A percentile compares a stretch with the other conserved stretches of the same genome.
phyloP scores from a whole-genome alignment of 805 yeast genomes.

The Yarrowia sp. region DNA sequence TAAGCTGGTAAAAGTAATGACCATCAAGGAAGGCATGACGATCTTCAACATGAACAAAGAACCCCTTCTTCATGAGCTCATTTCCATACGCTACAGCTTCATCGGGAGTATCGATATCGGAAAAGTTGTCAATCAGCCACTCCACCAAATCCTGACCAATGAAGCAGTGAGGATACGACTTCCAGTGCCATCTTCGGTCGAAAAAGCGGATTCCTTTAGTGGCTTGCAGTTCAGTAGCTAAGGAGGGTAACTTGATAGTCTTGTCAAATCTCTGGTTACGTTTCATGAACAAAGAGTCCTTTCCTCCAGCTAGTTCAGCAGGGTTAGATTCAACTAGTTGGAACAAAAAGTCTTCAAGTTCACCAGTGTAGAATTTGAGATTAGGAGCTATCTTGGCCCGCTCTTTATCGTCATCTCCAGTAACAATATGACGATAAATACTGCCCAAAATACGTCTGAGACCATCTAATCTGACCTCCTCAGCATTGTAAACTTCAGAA shows the following conservation, averaged over 20 bases:
- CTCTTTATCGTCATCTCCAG: conserved; percentile 46
- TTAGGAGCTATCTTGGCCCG: conserved; percentile 45
- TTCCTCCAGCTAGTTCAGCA: conserved; percentile 34
- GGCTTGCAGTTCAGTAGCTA: conserved; percentile 68
- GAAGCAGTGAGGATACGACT: conserved; percentile 71
- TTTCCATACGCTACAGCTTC: conserved; percentile 84
- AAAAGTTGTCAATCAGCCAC: conserved; percentile 78
- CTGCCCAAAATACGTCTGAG: conserved; percentile 60
- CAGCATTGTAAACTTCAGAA: conserved; percentile 67
- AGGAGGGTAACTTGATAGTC: conserved; percentile 48
- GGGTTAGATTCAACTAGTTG: conserved; percentile 46
- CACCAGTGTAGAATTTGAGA: conserved; percentile 83
- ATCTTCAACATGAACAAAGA: conserved; percentile 78
- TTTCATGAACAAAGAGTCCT: conserved; percentile 41
- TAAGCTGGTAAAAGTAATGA: conserved; percentile 79
- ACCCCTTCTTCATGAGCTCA: conserved; percentile 62
- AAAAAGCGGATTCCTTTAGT: conserved; percentile 54
- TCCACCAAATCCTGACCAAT: conserved; percentile 81
- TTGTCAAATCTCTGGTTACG: conserved; percentile 45
- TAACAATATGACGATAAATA: conserved; percentile 56
- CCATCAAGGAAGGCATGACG: conserved; percentile 89
- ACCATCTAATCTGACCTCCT: conserved; percentile 92
- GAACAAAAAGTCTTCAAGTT: conserved; percentile 61
- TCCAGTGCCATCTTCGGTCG: conserved; percentile 91
- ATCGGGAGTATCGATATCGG: conserved; percentile 76